Evolutionary conservation across 2,329 filamentous ascomycete species (phyloP).

Genomic region (Fusarium subglutinans): DNA sequence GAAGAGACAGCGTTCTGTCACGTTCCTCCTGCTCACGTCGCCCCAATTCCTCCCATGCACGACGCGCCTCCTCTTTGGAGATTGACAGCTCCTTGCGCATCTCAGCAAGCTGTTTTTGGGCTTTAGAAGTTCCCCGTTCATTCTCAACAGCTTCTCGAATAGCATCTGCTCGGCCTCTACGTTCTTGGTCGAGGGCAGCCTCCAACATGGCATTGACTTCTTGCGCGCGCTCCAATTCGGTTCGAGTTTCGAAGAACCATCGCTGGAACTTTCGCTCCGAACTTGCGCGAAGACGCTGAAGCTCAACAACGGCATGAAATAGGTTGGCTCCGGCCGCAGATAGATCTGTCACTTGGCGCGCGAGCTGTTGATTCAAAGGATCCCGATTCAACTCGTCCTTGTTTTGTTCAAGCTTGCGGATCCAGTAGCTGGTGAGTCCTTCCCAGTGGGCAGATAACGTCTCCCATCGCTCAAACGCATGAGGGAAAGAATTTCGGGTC

Average conservation of each 20-base stretch:
- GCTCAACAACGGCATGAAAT: constrained; percentile 96
- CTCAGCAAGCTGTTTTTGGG: constrained; percentile 83
- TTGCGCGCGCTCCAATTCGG: constrained; percentile 84
- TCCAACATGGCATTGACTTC: constrained; percentile 87
- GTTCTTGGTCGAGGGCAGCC: constrained; percentile 76
- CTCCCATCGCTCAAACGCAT: constrained; percentile 98
- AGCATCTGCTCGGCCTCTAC: constrained; percentile 73
- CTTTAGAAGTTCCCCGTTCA: constrained; percentile 76
- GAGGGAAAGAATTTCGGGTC: constrained; percentile 81
- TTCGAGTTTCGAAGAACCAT: constrained; percentile 96
- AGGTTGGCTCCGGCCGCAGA: constrained; percentile 96
- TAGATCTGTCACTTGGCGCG: constrained; percentile 94
- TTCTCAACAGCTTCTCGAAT: constrained; percentile 72
- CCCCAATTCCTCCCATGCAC: constrained; percentile 97
- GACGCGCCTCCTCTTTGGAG: constrained; percentile 92
- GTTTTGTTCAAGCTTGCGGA: constrained; percentile 90
- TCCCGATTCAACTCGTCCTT: constrained; percentile 84
- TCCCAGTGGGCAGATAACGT: constrained; percentile 98
- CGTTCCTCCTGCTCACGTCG: constrained; percentile 92
- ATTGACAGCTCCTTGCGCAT: constrained; percentile 94
- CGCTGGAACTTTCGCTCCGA: constrained; percentile 98
- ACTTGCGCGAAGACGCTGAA: constrained; percentile 91
- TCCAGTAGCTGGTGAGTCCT: constrained; percentile 96
- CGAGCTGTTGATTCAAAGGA: constrained; percentile 86
- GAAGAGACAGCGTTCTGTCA: constrained; percentile 84